Conservation (phyloP, 306 rosid genomes). For the Citrullus mucosospermus region DNA sequence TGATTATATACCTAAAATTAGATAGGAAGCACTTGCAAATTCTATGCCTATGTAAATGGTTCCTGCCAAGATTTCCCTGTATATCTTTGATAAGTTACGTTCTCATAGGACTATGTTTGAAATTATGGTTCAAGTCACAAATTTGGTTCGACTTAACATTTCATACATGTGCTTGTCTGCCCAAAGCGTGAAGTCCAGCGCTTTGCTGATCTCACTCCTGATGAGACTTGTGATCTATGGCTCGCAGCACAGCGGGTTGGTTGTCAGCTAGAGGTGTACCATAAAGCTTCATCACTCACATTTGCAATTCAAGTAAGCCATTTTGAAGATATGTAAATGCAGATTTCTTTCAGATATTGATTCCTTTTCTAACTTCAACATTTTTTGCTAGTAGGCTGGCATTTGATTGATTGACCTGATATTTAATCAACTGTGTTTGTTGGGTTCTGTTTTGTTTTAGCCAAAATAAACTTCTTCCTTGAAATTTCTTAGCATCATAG, state of each 20-base stretch:
- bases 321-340: neutral
- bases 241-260: conserved; percentile 79
- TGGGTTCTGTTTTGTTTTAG: neutral
- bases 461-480: neutral
- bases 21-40: neutral
- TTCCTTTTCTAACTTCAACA: neutral
- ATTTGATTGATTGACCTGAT: neutral
- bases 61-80: neutral
- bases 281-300: conserved; percentile 76
- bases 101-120: neutral
- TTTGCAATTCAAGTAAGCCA: conserved; percentile 64
- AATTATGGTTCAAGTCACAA: neutral
- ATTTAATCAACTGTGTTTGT: neutral
- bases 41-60: neutral
- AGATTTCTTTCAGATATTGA: neutral
- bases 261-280: conserved; percentile 57
- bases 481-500: neutral
- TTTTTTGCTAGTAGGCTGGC: neutral
- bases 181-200: conserved; percentile 95
- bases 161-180: conserved; percentile 76
- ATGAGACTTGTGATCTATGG: conserved; percentile 89
- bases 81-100: neutral
- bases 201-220: conserved; percentile 63
- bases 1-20: neutral
- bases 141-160: conserved; percentile 45